phyloP scores from a whole-genome alignment of 78 protist species.

The Chrysochromulina parva region DNA sequence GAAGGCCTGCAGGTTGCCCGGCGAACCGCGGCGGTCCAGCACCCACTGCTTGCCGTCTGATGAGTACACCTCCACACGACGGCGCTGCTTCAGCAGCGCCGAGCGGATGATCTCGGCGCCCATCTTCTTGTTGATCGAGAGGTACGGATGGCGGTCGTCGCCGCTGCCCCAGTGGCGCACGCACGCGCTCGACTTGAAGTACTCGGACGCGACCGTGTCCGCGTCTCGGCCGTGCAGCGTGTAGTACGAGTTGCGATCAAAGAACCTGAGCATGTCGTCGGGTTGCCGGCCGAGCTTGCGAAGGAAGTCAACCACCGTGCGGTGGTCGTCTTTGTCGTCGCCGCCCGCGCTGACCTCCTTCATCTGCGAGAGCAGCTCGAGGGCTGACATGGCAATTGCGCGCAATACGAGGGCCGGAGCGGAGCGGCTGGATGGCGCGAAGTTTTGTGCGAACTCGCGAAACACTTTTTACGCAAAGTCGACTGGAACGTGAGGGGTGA shows the following conservation, averaged over 20 bases:
- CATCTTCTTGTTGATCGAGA: slow-evolving; percentile 38
- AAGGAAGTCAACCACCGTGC: too few relatives aligned
- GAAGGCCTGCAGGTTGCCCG: slow-evolving; percentile 61
- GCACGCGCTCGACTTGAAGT: slow-evolving; percentile 42
- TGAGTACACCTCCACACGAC: slow-evolving; percentile 49
- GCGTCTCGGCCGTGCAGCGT: slow-evolving; percentile 60
- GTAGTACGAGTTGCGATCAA: slow-evolving; percentile 42
- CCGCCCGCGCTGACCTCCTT: too few relatives aligned
- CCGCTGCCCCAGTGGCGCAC: slow-evolving; percentile 27
- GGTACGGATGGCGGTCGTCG: neutral
- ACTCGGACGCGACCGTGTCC: slow-evolving; percentile 23
- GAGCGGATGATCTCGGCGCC: slow-evolving; percentile 13
- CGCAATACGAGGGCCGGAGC: too few relatives aligned
- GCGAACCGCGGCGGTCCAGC: slow-evolving; percentile 14
- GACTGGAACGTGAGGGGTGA: too few relatives aligned
- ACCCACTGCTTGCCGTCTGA: neutral
- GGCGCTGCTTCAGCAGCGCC: slow-evolving; percentile 32
- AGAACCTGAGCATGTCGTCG: neutral
- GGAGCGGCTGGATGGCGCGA: too few relatives aligned
- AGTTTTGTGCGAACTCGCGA: too few relatives aligned
- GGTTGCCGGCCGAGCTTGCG: too few relatives aligned
- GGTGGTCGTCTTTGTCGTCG: too few relatives aligned
- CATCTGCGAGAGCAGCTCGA: too few relatives aligned
- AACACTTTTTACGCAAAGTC: too few relatives aligned
- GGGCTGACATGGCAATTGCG: too few relatives aligned